Evolutionary conservation across 1,284 basidiomycete species (phyloP).

Genomic region (Grifola frondosa): DNA sequence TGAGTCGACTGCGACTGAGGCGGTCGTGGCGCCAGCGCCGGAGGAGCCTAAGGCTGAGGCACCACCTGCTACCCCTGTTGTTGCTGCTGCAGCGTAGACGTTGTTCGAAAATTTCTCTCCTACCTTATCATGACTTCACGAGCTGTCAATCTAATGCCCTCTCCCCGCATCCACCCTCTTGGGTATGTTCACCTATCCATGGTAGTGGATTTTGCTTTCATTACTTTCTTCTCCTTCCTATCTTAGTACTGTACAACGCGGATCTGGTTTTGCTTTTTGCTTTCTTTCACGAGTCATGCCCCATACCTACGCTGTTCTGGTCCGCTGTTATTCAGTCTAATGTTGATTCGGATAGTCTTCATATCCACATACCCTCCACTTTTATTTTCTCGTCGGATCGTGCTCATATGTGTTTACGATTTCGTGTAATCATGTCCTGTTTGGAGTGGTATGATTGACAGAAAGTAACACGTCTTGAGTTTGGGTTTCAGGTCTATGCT

Average conservation of each 20-base stretch:
- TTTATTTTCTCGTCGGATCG: conserved; percentile 51
- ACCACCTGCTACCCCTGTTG: conserved; percentile 36
- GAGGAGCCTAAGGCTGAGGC: conserved; percentile 40
- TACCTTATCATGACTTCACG: conserved; percentile 51
- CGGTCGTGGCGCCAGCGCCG: conserved; percentile 34
- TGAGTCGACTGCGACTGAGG: conserved; percentile 34
- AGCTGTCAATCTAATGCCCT: conserved; percentile 42
- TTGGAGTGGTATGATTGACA: too few relatives aligned
- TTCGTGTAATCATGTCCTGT: conserved; percentile 55
- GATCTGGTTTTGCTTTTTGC: conserved; percentile 52
- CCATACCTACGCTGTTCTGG: conserved; percentile 28
- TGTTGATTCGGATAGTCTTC: conserved; percentile 32
- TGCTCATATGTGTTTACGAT: conserved; percentile 57
- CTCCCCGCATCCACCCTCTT: conserved; percentile 32
- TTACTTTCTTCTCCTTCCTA: conserved; percentile 39
- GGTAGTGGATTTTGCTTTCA: conserved; percentile 31
- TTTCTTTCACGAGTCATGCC: conserved; percentile 32
- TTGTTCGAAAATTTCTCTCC: conserved; percentile 22
- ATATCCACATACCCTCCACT: conserved; percentile 49
- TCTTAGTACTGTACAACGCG: conserved; percentile 59
- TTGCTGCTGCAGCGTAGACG: conserved; percentile 61
- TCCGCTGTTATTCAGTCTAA: conserved; percentile 33
- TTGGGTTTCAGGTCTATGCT: background rate
- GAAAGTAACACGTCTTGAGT: conserved; percentile 3
- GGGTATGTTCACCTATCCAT: conserved; percentile 36